These are phyloP conservation scores for Penicillium occitanis DNA, from an alignment of 2,329 filamentous ascomycete genomes.

Conservation along the genomic window DNA sequence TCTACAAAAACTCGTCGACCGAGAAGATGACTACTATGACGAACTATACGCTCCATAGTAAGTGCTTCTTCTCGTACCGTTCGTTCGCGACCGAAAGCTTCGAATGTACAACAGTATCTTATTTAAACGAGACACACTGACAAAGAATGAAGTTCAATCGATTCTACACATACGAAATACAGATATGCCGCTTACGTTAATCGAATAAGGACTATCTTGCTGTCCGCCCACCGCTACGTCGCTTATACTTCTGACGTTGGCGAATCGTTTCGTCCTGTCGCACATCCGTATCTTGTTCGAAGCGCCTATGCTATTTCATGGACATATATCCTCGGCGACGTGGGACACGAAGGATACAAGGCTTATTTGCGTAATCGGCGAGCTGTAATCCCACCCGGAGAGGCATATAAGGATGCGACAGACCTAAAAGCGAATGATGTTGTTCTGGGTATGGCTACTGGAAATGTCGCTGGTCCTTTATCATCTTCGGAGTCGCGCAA, in stretches of 20 bases:
- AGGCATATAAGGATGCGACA: conserved; percentile 45
- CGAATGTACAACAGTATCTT: neutral
- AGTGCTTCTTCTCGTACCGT: conserved; percentile 36
- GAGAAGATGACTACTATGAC: conserved; percentile 73
- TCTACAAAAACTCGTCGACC: conserved; percentile 57
- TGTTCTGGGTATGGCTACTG: conserved; percentile 38
- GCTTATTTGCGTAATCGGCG: conserved; percentile 85
- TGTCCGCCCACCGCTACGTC: conserved; percentile 90
- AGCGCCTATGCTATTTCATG: conserved; percentile 88
- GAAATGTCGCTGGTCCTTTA: conserved; percentile 30
- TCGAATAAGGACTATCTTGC: conserved; percentile 79
- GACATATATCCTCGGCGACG: conserved; percentile 88
- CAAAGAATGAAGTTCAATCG: conserved; percentile 56
- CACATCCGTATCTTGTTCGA: conserved; percentile 78
- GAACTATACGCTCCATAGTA: conserved; percentile 77
- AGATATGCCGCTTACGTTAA: conserved; percentile 92
- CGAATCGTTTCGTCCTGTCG: conserved; percentile 90
- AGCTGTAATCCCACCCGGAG: conserved; percentile 65
- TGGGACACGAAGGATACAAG: conserved; percentile 91
- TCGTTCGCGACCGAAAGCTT: conserved; percentile 7
- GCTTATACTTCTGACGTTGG: conserved; percentile 96
- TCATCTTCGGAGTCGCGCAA: neutral
- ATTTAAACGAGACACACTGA: neutral
- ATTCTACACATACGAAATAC: conserved; percentile 80
- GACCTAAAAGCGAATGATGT: conserved; percentile 34